Conservation (phyloP, 345 rosid genomes). For the Gossypium arboreum region DNA sequence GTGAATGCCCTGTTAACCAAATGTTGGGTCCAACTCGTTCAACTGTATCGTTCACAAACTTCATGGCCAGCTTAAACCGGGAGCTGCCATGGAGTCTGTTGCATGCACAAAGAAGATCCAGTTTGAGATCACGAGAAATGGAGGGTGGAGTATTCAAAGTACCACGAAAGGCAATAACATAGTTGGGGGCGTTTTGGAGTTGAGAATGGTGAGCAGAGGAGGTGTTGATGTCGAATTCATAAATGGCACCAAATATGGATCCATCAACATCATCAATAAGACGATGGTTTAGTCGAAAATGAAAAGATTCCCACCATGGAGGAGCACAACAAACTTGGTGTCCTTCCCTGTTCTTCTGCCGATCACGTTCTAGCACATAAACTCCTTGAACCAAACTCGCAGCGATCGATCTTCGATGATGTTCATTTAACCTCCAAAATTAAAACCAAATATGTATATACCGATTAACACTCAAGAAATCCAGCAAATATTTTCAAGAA, state of each 20-base stretch:
- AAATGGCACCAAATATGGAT: slow-evolving; percentile 60
- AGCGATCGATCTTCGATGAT: slow-evolving; percentile 57
- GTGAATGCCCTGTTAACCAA: slow-evolving; percentile 70
- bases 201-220: slow-evolving; percentile 12
- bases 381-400: slow-evolving; percentile 65
- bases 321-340: slow-evolving; percentile 42
- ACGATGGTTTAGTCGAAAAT: slow-evolving; percentile 36
- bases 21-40: slow-evolving; percentile 35
- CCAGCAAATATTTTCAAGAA: neutral
- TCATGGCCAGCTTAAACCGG: slow-evolving; percentile 47
- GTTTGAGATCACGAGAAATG: slow-evolving; percentile 39
- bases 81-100: slow-evolving; percentile 46
- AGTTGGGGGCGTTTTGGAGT: slow-evolving; percentile 33
- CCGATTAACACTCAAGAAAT: neutral
- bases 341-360: slow-evolving; percentile 48
- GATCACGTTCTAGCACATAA: slow-evolving; percentile 53
- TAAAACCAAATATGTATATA: no score
- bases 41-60: slow-evolving; percentile 38
- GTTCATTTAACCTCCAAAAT: slow-evolving; percentile 37
- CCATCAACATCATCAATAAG: slow-evolving; percentile 51
- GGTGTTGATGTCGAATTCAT: slow-evolving; percentile 38
- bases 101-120: slow-evolving; percentile 40
- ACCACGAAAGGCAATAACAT: slow-evolving; percentile 67
- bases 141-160: slow-evolving; percentile 46
- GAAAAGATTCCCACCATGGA: slow-evolving; percentile 64